Conservation (phyloP, 1,284 basidiomycete species). For the Pseudozyma sp. region DNA sequence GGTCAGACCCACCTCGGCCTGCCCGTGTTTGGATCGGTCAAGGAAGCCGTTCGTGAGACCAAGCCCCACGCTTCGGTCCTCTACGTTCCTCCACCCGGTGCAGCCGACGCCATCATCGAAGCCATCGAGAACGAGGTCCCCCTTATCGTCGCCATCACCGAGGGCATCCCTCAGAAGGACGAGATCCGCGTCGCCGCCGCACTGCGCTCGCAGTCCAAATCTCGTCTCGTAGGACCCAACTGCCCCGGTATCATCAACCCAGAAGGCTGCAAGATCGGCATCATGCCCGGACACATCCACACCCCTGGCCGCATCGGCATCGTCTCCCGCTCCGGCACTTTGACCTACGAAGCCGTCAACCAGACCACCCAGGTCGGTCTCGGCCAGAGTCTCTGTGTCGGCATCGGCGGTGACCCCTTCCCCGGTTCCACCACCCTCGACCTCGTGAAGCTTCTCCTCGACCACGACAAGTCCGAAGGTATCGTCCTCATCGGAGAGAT, state of each 20-base stretch:
- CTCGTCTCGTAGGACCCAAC: conserved; percentile 85
- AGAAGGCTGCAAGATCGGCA: conserved; percentile 97
- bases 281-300: conserved; percentile 98
- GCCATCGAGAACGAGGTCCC: conserved; percentile 67
- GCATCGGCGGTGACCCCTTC: conserved; percentile 99
- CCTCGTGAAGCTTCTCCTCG: conserved; percentile 94
- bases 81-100: conserved; percentile 67
- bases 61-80: conserved; percentile 66
- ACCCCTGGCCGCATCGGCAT: conserved; percentile 89
- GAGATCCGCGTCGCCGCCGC: conserved; percentile 83
- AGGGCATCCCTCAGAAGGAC: conserved; percentile 68
- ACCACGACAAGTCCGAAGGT: conserved; percentile 80
- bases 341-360: conserved; percentile 70
- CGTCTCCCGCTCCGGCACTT: conserved; percentile 74
- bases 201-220: conserved; percentile 91
- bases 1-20: conserved; percentile 94
- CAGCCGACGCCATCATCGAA: conserved; percentile 68
- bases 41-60: conserved; percentile 74
- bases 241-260: conserved; percentile 99
- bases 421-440: conserved; percentile 95
- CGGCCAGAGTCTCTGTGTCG: conserved; percentile 95
- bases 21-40: conserved; percentile 92
- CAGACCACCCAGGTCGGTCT: conserved; percentile 96
- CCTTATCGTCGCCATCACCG: conserved; percentile 67
- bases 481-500: conserved; percentile 99